Conservation (phyloP, 768 basidiomycete genomes). For the Podaxis carcinomalis region DNA sequence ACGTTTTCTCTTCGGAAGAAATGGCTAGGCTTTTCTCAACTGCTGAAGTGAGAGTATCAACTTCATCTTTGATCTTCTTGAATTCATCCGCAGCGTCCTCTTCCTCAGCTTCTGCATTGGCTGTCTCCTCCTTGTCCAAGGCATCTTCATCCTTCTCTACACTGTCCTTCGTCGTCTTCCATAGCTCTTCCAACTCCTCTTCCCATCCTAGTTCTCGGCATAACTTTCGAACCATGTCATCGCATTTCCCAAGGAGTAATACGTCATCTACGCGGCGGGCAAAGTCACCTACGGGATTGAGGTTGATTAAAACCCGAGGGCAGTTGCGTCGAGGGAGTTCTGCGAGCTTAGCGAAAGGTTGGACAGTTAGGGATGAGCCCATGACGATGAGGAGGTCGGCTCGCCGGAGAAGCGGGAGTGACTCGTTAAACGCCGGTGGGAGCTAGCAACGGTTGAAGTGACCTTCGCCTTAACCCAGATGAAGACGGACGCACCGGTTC, state of each 20-base stretch:
- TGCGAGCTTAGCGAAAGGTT: constrained; percentile 83
- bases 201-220: constrained; percentile 74
- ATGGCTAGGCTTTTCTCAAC: constrained; percentile 25
- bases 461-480: background rate
- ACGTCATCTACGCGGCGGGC: constrained; percentile 52
- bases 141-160: constrained; percentile 18
- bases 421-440: constrained; percentile 60
- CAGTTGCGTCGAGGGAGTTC: constrained; percentile 47
- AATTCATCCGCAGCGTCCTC: constrained; percentile 6
- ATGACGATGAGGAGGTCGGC: constrained; percentile 89
- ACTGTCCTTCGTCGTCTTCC: constrained; percentile 44
- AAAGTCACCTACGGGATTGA: constrained; percentile 74
- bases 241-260: constrained; percentile 66
- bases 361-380: constrained; percentile 85
- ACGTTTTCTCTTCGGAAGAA: background rate
- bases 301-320: constrained; percentile 86
- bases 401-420: constrained; percentile 46
- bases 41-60: constrained; percentile 28
- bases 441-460: constrained; percentile 41
- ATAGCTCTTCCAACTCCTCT: constrained; percentile 50
- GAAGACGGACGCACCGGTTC: constrained; percentile 50
- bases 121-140: constrained; percentile 7
- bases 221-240: constrained; percentile 58
- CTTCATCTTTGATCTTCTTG: constrained; percentile 21
- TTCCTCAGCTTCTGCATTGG: constrained; percentile 13